Evolutionary conservation across 257 asterid genomes (phyloP).

Genomic region (Buddleja alternifolia): DNA sequence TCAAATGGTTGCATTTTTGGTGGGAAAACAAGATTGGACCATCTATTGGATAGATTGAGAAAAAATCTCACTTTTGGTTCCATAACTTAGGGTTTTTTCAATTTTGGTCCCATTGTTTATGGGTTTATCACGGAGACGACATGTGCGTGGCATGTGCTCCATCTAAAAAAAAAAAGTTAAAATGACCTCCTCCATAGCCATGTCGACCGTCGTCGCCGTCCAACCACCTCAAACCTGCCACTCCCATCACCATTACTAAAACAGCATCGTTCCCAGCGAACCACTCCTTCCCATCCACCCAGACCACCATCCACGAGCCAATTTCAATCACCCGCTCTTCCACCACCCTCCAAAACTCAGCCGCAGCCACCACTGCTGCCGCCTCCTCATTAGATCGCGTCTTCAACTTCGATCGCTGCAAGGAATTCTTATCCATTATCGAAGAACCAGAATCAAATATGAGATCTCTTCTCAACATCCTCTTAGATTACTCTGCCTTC

Average conservation of each 20-base stretch:
- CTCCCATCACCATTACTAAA: conserved; percentile 42
- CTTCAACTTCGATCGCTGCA: conserved; percentile 93
- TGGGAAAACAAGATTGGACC: no score
- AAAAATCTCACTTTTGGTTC: no score
- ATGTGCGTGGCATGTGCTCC: no score
- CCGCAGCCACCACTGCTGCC: conserved; percentile 40
- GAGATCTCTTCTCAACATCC: conserved; percentile 63
- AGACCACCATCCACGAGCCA: conserved; percentile 30
- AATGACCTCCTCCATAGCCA: background rate
- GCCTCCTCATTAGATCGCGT: conserved; percentile 67
- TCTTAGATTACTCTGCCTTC: conserved; percentile 71
- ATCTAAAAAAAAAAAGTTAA: no score
- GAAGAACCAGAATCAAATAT: conserved; percentile 91
- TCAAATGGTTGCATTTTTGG: no score
- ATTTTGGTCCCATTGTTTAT: no score
- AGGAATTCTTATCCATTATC: conserved; percentile 83
- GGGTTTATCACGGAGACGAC: no score
- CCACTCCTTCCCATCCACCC: conserved; percentile 36
- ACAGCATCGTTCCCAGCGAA: no score
- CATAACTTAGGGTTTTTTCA: no score
- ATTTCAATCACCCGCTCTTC: conserved; percentile 57
- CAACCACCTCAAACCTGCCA: no score
- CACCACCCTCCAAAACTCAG: conserved; percentile 44
- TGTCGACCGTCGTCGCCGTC: no score
- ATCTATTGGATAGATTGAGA: no score